Conservation (phyloP, 495 filamentous ascomycete species). For the Podospora comata region DNA sequence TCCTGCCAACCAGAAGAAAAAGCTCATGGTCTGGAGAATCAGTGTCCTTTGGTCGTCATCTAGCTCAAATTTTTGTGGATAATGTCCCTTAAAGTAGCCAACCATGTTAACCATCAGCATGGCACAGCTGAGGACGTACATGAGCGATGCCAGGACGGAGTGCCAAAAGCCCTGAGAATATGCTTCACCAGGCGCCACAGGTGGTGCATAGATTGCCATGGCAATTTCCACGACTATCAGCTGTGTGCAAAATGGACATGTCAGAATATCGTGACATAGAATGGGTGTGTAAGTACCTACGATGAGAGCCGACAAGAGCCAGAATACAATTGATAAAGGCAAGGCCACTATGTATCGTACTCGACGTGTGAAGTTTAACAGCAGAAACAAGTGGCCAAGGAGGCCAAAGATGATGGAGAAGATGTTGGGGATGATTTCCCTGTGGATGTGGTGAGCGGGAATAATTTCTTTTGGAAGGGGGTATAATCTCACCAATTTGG, state of each 20-base stretch:
- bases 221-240: constrained; percentile 58
- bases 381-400: constrained; percentile 66
- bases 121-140: constrained; percentile 62
- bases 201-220: constrained; percentile 60
- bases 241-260: constrained; percentile 30
- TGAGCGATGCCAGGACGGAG: constrained; percentile 62
- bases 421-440: constrained; percentile 58
- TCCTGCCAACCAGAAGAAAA: constrained; percentile 67
- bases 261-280: not conserved
- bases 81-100: constrained; percentile 73
- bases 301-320: constrained; percentile 64
- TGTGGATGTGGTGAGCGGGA: not conserved
- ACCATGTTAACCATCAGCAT: constrained; percentile 74
- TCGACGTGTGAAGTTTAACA: constrained; percentile 71
- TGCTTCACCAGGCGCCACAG: constrained; percentile 52
- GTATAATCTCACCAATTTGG: constrained; percentile 47
- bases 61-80: constrained; percentile 70
- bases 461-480: not conserved
- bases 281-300: constrained; percentile 44
- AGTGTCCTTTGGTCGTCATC: constrained; percentile 72
- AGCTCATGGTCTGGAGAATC: constrained; percentile 74
- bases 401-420: constrained; percentile 64
- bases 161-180: constrained; percentile 79
- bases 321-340: constrained; percentile 63
- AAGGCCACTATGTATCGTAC: constrained; percentile 74